phyloP scores from a whole-genome alignment of 2,329 filamentous ascomycete species.

The Apiospora rasikravindrae region DNA sequence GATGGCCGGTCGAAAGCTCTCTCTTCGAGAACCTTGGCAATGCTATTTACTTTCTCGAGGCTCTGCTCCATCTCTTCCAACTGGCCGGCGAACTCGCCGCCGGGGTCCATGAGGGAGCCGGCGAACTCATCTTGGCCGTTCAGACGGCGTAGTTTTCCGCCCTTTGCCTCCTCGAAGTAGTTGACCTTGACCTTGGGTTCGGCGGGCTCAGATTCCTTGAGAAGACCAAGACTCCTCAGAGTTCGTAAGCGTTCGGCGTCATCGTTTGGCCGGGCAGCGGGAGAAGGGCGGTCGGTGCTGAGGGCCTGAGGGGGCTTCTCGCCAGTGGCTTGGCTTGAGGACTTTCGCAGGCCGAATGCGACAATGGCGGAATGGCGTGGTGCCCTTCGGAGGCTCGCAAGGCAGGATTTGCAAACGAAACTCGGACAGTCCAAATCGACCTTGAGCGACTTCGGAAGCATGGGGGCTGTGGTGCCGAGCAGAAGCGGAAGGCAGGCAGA shows the following conservation, averaged over 20 bases:
- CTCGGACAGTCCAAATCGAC: constrained; percentile 33
- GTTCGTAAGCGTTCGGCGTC: constrained; percentile 37
- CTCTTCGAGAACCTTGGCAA: constrained; percentile 35
- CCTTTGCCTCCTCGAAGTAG: constrained; percentile 54
- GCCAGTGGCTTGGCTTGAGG: neutral
- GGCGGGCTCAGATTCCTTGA: constrained; percentile 26
- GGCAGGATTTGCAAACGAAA: constrained; percentile 40
- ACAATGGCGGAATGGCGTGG: neutral
- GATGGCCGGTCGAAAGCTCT: constrained; percentile 33
- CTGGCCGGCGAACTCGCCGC: constrained; percentile 42
- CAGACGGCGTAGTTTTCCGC: constrained; percentile 45
- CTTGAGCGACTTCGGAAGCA: constrained; percentile 34
- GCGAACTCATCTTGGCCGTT: constrained; percentile 46
- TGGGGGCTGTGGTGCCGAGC: constrained; percentile 23
- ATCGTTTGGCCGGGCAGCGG: neutral
- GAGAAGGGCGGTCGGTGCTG: neutral
- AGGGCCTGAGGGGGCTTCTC: neutral
- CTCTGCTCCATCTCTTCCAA: constrained; percentile 46
- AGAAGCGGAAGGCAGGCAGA: neutral
- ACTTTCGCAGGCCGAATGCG: constrained; percentile 4
- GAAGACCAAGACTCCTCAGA: constrained; percentile 35
- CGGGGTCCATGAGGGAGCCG: constrained; percentile 44
- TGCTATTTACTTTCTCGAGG: constrained; percentile 35
- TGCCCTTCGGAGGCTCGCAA: constrained; percentile 31
- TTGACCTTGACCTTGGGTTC: constrained; percentile 40